These are phyloP conservation scores for Xerocomus potaroensis DNA, from an alignment of 768 basidiomycete genomes.

Conservation along the genomic window DNA sequence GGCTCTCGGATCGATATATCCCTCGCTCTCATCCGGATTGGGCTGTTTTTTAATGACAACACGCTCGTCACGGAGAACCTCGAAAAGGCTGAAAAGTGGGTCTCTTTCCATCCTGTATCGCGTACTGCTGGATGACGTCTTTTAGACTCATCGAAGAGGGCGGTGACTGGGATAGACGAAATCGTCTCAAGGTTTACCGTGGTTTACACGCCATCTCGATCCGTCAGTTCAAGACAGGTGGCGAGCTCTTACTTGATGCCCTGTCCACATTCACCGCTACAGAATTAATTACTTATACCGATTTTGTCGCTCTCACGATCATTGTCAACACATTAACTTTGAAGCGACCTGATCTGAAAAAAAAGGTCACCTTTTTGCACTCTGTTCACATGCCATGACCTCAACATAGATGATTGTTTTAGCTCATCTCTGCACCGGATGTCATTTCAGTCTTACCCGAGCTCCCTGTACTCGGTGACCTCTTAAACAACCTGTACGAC, in stretches of 20 bases:
- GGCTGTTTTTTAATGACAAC: constrained; percentile 84
- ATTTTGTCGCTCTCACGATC: constrained; percentile 84
- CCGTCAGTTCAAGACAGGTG: constrained; percentile 85
- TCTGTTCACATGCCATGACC: background rate
- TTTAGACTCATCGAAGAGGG: constrained; percentile 85
- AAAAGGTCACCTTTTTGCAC: constrained; percentile 53
- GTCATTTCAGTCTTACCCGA: constrained; percentile 82
- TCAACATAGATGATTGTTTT: constrained; percentile 6
- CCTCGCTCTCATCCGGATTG: constrained; percentile 82
- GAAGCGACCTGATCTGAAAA: constrained; percentile 83
- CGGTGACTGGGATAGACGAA: constrained; percentile 97
- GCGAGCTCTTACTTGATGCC: constrained; percentile 85
- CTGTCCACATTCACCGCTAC: constrained; percentile 93
- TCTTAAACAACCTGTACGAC: constrained; percentile 84
- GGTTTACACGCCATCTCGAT: constrained; percentile 82
- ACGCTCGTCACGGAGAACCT: constrained; percentile 67
- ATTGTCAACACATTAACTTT: constrained; percentile 74
- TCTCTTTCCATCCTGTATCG: constrained; percentile 7
- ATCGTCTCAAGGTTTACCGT: constrained; percentile 93
- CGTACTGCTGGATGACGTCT: background rate
- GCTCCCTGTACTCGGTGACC: constrained; percentile 75
- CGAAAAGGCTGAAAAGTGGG: constrained; percentile 76
- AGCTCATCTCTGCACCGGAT: constrained; percentile 86
- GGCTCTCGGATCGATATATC: constrained; percentile 93
- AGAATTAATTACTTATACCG: constrained; percentile 83